Evolutionary conservation across 176 grass and related monocot genomes (phyloP).

Genomic region (Metroxylon sagu): DNA sequence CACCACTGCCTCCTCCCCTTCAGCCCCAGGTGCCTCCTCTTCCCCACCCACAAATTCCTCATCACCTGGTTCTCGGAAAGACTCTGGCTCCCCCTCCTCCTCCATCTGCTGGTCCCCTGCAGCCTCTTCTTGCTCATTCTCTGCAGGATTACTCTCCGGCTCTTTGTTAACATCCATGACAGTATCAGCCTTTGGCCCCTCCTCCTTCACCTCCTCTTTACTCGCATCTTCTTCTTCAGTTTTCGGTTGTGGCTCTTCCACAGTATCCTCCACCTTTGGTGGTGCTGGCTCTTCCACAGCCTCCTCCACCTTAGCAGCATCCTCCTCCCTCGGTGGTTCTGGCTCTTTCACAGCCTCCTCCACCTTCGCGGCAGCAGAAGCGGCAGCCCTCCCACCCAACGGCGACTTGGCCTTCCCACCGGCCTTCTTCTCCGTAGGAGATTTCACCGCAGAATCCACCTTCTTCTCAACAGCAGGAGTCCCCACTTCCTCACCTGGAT

Average conservation of each 20-base stretch:
- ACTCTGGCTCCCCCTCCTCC: constrained; percentile 13
- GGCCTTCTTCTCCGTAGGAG: not conserved
- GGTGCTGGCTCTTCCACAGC: not conserved
- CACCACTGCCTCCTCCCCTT: constrained; percentile 8
- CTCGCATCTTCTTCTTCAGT: not conserved
- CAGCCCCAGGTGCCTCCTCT: not conserved
- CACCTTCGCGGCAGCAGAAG: not conserved
- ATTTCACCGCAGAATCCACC: not conserved
- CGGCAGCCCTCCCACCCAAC: not conserved
- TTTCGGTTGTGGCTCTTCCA: not conserved
- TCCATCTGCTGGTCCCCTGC: not conserved
- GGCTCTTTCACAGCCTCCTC: not conserved
- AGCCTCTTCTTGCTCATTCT: constrained; percentile 15
- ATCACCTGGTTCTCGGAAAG: constrained; percentile 1
- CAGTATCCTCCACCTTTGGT: no score
- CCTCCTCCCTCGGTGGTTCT: not conserved
- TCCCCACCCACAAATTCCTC: constrained; percentile 11
- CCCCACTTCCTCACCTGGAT: constrained; percentile 1
- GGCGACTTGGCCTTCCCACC: constrained; percentile 1
- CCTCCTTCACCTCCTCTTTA: constrained; percentile 3
- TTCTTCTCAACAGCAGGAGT: constrained; percentile 8
- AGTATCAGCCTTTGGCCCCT: no score
- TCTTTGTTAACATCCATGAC: not conserved
- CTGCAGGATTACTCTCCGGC: not conserved
- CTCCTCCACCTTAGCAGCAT: not conserved